Evolutionary conservation across 805 yeast genomes (phyloP).

Genomic region (Candida lessepsii): DNA sequence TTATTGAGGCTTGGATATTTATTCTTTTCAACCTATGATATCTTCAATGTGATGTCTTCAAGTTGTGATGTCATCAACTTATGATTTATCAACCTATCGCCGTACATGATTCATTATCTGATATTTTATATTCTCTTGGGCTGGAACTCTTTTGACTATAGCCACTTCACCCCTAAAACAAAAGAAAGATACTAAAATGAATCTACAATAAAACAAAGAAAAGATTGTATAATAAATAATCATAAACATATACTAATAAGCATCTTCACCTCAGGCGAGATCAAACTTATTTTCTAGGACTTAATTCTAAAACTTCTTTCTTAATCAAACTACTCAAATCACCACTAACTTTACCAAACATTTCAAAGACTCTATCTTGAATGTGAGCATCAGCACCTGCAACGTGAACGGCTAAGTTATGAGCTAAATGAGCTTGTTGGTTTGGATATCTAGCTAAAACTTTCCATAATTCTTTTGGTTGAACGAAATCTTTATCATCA

Average conservation of each 20-base stretch:
- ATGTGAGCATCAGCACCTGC: conserved; percentile 66
- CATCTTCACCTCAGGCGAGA: not conserved
- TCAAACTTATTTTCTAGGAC: conserved; percentile 45
- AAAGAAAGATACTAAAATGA: no score
- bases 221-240: not conserved
- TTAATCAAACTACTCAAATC: conserved; percentile 67
- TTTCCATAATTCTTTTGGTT: conserved; percentile 75
- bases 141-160: no score
- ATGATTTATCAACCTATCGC: no score
- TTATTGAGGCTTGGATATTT: no score
- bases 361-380: conserved; percentile 75
- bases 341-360: conserved; percentile 71
- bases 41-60: no score
- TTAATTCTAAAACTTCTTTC: conserved; percentile 54
- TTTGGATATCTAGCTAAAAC: conserved; percentile 75
- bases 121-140: no score
- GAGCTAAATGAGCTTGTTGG: conserved; percentile 81
- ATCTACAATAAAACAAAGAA: not conserved
- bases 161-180: no score
- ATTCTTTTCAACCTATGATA: no score
- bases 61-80: no score
- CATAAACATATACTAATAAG: conserved; percentile 1
- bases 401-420: conserved; percentile 78
- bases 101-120: no score
- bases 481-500: conserved; percentile 64